Evolutionary conservation across 371 early-diverging fungal species (phyloP), one percentile per base, ranked within the genome.

Genomic region (Massospora cicadina): DNA sequence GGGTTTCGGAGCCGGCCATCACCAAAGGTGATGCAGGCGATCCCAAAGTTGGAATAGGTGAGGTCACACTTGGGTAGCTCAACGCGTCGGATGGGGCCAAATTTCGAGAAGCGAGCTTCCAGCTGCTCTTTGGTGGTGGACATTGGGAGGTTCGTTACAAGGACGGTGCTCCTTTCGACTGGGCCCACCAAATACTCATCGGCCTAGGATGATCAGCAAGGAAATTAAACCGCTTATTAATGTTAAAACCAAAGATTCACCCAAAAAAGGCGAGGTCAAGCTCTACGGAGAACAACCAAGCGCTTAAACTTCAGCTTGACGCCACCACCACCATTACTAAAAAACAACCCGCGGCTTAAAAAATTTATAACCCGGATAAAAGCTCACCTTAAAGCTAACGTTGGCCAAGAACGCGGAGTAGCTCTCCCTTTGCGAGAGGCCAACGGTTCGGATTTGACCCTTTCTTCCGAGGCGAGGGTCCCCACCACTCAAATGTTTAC

Each of bases 391-490:
- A 32, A 59, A 23, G 31, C 10, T 29, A 7, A 59, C 60, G 13
- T 59, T 17, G 26, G 60, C 60, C 21, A 59, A 59, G 31, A 59
- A 26, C 21, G 12, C 31, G 10, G 60, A 26, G 60, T 25, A 59
- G 21, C 26, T 59, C 29, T 59, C 2, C 2, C 60, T 27, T 21
- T 17, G 60, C 7, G 26, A 29, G 26, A 7, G 26, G 2, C 31
- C 31, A 29, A 59, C 13, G 2, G 26, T 59, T 59, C 31, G 26
- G 29, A 29, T 12, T 12, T 27, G 60, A 26, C 31, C 31, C 31
- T 59, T 59, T 17, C 29, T 17, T 29, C 31, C 60, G 17, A 59
- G 12, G n/a, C 60, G 60, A 29, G 60, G 60, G 21, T 59, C 60
- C 43, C 43, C n/a, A n/a, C n/a, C n/a, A n/a, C n/a, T n/a, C n/a